Base-by-base conservation (phyloP, 768 basidiomycete species). In the Lepiota subincarnata region DNA sequence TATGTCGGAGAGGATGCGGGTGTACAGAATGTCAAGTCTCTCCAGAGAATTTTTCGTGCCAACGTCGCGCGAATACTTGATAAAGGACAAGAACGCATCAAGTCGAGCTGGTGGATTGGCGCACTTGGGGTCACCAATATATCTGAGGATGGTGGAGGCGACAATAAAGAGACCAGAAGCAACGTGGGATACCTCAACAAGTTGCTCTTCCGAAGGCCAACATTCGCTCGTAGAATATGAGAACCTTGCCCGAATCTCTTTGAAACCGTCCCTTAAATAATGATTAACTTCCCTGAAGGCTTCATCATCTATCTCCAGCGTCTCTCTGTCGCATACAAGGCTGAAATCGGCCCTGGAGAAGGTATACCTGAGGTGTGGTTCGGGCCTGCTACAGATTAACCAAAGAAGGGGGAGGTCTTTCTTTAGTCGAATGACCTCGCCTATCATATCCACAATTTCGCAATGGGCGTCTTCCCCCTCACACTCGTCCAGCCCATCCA, bases 401-500 rank as follows among this genome's bases (percentile, higher is more conserved):
- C 44, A 45, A 22, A 45, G 24, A 6, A 45, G 44, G 4, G 44
- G 44, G 5, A 45, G 44, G 16, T 26, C 22, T n/a, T 45, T 45
- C 38, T 41, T 40, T 18, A 38, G 6, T n/a, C 48, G 36, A 40
- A 49, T 16, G 13, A 31, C 14, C 28, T 51, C 34, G 12, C n/a
- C 12, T 6, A 52, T 24, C 41, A 52, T 34, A 5, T 44, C 34
- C 13, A 52, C 3, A 13, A 52, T 24, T 12, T 52, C 34, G 22
- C 20, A 16, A 18, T 53, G 50, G 11, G 38, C 16, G 3, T 31
- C 31, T 16, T 19, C 46, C n/a, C 44, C 50, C 6, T 52, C 26
- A 19, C 56, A 57, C n/a, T 57, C 56, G 28, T 57, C 56, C 3
- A 57, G 10, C 4, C 45, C 56, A 43, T 53, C 56, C 4, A 57